phyloP scores from a whole-genome alignment of 1,284 basidiomycete species.

The Marasmius sp. region DNA sequence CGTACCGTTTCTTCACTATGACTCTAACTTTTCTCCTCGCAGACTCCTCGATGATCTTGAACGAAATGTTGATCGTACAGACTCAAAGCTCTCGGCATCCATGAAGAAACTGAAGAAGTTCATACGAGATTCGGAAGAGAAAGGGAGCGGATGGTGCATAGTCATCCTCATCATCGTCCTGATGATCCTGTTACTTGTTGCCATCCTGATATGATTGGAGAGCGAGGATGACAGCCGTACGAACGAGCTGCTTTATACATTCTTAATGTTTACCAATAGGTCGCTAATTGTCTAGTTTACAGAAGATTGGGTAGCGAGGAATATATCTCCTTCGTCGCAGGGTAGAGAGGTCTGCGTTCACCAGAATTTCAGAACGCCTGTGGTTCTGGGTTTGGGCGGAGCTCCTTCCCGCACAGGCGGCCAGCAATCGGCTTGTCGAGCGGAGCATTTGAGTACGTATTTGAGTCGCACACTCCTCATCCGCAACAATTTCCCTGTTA shows the following conservation, averaged over 20 bases:
- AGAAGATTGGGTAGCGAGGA: too few species aligned
- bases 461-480: too few species aligned
- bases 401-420: too few species aligned
- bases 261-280: not conserved
- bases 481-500: too few species aligned
- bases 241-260: not conserved
- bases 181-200: constrained; percentile 52
- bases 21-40: not conserved
- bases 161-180: constrained; percentile 59
- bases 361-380: too few species aligned
- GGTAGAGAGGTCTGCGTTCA: too few species aligned
- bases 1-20: too few species aligned
- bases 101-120: constrained; percentile 79
- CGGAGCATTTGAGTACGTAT: too few species aligned
- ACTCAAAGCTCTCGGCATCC: constrained; percentile 67
- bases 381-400: too few species aligned
- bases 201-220: constrained; percentile 48
- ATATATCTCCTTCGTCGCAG: too few species aligned
- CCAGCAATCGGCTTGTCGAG: too few species aligned
- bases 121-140: constrained; percentile 78
- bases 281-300: too few species aligned
- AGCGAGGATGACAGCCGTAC: not conserved
- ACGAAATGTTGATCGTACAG: constrained; percentile 70
- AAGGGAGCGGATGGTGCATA: constrained; percentile 49
- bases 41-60: constrained; percentile 87